Base-by-base conservation (phyloP, 176 grass and related monocot genomes). In the Cenchrus americanus region DNA sequence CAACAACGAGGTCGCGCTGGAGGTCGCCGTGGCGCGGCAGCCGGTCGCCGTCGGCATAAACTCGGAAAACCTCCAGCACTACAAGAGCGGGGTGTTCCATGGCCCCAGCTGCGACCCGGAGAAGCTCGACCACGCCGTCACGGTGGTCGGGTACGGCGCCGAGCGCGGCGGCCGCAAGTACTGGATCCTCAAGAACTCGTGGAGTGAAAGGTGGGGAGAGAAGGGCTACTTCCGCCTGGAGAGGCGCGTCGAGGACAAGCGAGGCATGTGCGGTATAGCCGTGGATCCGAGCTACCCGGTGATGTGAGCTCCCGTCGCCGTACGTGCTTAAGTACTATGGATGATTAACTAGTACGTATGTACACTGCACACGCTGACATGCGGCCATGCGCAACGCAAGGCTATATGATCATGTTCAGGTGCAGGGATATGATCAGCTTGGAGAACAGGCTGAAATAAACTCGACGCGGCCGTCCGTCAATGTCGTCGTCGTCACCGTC, bases 161-260 rank as follows among this genome's bases (percentile, higher is more conserved):
- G 80, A 26, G 8, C n/a, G 15, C 21, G 13, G 27, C 9, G n/a
- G 62, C 3, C 48, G 14, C 49, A 53, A 58, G 82, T 68, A 77
- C 23, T 84, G 82, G 82, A 68, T 68, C 15, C 11, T 67, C 48
- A 68, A 47, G 73, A 84, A 84, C 82, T 69, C 73, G 17, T 84
- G 82, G 82, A 47, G 19, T 0, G 6, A 21, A 0, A 0, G 0
- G 0, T 84, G 82, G 71, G 82, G 82, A 10, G 49, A 68, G 62
- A 77, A 77, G 37, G 82, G 82, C 4, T 84, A 67, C 50, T 9
- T 77, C n/a, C 52, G 24, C 46, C 1, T 84, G 37, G 34, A 34
- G 32, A 58, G 62, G 51, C 62, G 82, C 24, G 6, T 53, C 37
- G 24, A 27, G 32, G 73, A 37, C 14, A 9, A 8, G 14, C 10